Conservation (phyloP, 192 early-diverging fungal genomes). For the Podochytrium sp. region DNA sequence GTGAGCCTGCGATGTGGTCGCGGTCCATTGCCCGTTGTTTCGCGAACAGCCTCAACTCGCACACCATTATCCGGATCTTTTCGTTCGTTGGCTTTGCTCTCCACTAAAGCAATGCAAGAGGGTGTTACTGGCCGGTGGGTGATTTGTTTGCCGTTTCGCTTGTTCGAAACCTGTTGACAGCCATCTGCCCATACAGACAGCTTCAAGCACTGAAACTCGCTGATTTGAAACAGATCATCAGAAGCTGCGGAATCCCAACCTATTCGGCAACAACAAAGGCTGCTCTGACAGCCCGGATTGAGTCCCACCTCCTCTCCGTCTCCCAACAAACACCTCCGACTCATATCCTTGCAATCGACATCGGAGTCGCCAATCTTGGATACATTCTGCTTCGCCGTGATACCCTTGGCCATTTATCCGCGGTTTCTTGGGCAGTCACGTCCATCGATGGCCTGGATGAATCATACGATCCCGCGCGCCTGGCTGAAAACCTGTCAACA, state of each 20-base stretch:
- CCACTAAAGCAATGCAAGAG: too few species aligned
- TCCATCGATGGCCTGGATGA: not conserved
- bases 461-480: slow-evolving; percentile 1
- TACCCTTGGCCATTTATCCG: not conserved
- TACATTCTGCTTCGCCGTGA: not conserved
- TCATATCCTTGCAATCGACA: slow-evolving; percentile 10
- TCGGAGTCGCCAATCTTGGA: slow-evolving; percentile 17
- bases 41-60: too few species aligned
- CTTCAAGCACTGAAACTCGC: too few species aligned
- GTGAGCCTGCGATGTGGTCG: too few species aligned
- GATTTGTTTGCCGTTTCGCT: too few species aligned
- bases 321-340: not conserved
- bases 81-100: too few species aligned
- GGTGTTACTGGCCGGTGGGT: too few species aligned
- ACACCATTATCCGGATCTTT: too few species aligned
- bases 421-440: not conserved
- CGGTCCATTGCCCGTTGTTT: too few species aligned
- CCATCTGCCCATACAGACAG: too few species aligned
- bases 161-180: too few species aligned
- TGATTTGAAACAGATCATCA: not conserved
- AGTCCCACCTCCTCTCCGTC: not conserved
- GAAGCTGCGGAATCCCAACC: not conserved
- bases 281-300: not conserved
- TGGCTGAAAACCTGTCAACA: not conserved
- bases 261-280: not conserved